Evolutionary conservation across 768 basidiomycete genomes (phyloP).

Genomic region (Phallus indusiatus): DNA sequence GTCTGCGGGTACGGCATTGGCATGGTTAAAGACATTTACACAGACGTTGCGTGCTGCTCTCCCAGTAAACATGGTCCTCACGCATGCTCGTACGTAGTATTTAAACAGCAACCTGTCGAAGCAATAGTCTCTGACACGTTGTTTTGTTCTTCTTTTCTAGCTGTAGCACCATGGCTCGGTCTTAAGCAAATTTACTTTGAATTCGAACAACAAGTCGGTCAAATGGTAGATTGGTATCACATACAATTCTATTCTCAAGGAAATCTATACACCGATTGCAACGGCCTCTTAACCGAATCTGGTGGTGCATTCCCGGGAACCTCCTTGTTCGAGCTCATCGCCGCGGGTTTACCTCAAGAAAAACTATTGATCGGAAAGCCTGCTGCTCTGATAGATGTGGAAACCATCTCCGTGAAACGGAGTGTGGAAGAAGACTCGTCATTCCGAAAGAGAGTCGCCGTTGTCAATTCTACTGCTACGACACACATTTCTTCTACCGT

Average conservation of each 20-base stretch:
- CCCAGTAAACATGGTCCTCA: constrained; percentile 15
- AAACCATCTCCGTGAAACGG: not conserved
- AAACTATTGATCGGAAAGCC: constrained; percentile 32
- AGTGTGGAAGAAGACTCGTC: not conserved
- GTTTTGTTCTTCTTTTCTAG: constrained; percentile 15
- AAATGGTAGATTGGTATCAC: constrained; percentile 11
- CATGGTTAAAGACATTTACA: constrained; percentile 18
- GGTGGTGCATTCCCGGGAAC: constrained; percentile 22
- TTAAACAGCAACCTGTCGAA: not conserved
- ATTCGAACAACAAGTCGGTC: constrained; percentile 2
- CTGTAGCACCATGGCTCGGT: constrained; percentile 33
- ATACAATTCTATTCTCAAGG: constrained; percentile 11
- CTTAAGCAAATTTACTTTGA: not conserved
- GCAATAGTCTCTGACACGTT: constrained; percentile 8
- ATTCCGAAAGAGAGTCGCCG: not conserved
- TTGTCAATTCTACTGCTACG: not conserved
- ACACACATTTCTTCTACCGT: no score
- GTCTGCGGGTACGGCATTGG: constrained; percentile 13
- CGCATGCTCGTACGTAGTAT: constrained; percentile 13
- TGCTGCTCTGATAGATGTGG: not conserved
- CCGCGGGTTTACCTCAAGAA: constrained; percentile 20
- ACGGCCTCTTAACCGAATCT: constrained; percentile 16
- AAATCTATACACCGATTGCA: constrained; percentile 10
- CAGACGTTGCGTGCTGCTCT: constrained; percentile 15
- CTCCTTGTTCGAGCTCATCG: constrained; percentile 25